Base-by-base conservation (phyloP, 495 filamentous ascomycete genomes). In the Diplogelasinospora grovesii region DNA sequence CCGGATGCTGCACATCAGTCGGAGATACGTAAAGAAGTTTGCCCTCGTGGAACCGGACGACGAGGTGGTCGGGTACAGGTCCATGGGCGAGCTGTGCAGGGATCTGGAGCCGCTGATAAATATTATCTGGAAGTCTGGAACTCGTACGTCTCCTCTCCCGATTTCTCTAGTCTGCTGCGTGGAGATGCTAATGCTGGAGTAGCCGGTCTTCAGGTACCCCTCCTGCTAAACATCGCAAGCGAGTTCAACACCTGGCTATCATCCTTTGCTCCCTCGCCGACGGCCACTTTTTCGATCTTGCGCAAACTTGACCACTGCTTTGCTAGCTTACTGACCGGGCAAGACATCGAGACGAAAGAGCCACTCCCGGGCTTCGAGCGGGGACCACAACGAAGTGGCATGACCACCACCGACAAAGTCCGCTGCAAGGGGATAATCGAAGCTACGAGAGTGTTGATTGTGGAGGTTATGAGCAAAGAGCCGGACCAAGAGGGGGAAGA, bases 201-300 rank as follows among this genome's bases (percentile, higher is more conserved):
- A 90, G 86, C 88, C 22, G 77, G 74, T 26, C 68, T 95, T n/a
- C 86, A 94, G 65, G 78, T 87, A 9, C 83, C 86, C 22, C 87
- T 83, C 52, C 69, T 95, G 8, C 75, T 95, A 16, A 83, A 78
- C 39, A 69, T 95, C 34, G 86, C 87, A 0, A 70, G 78, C 38
- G 66, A 87, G 19, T 59, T 85, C 11, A 75, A 75, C 43, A 74
- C 69, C 0, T 84, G 81, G 58, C 60, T 94, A 3, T 52, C 70
- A 5, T 66, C 73, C 1, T 89, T 90, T 59, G 69, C 78, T 0
- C 81, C 86, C n/a, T 63, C 78, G 0, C 76, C 81, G 0, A 53
- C 60, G 13, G 50, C 77, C 0, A 86, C 82, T 0, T 85, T 95
- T 41, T 52, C 61, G 0, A 46, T 88, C 0, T 65, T 95, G 1